A percentile compares a stretch with the other conserved stretches of the same genome.
Evolutionary conservation across 805 yeast genomes (phyloP).

Genomic region (Suhomyces canberraensis): DNA sequence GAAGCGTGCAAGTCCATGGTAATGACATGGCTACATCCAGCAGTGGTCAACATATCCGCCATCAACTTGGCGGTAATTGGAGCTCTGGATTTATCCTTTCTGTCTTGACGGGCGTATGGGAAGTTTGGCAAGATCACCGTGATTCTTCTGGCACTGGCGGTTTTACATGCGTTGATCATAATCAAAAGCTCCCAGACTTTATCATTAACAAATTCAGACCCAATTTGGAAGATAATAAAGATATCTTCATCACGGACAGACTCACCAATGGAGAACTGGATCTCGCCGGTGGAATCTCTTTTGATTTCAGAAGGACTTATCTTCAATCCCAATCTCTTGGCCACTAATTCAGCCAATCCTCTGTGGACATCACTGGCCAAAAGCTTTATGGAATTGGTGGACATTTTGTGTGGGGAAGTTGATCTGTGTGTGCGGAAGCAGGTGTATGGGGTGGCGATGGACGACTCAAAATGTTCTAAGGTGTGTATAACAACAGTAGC

Average conservation of each 20-base stretch:
- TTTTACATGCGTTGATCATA: slow-evolving; percentile 79
- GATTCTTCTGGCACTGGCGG: slow-evolving; percentile 79
- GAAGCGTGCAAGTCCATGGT: slow-evolving; percentile 90
- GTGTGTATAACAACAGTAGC: background rate
- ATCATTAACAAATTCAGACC: slow-evolving; percentile 76
- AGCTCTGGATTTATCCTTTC: slow-evolving; percentile 81
- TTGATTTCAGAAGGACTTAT: slow-evolving; percentile 62
- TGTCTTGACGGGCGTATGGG: slow-evolving; percentile 87
- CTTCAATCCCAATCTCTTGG: slow-evolving; percentile 55
- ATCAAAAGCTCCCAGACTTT: slow-evolving; percentile 69
- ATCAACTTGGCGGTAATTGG: slow-evolving; percentile 82
- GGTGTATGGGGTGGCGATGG: slow-evolving; percentile 2
- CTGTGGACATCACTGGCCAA: slow-evolving; percentile 68
- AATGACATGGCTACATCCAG: slow-evolving; percentile 83
- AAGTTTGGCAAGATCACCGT: slow-evolving; percentile 81
- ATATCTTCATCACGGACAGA: slow-evolving; percentile 84
- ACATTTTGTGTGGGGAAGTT: too few species aligned
- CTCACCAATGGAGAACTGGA: slow-evolving; percentile 73
- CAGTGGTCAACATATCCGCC: slow-evolving; percentile 78
- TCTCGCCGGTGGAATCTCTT: slow-evolving; percentile 70
- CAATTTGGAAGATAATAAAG: slow-evolving; percentile 74
- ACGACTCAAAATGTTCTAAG: background rate
- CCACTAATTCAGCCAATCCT: slow-evolving; percentile 66
- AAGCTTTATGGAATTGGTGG: slow-evolving; percentile 67
- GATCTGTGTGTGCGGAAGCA: too few species aligned